Base-by-base conservation (phyloP, 192 early-diverging fungal species). In the Coemansia sp. region DNA sequence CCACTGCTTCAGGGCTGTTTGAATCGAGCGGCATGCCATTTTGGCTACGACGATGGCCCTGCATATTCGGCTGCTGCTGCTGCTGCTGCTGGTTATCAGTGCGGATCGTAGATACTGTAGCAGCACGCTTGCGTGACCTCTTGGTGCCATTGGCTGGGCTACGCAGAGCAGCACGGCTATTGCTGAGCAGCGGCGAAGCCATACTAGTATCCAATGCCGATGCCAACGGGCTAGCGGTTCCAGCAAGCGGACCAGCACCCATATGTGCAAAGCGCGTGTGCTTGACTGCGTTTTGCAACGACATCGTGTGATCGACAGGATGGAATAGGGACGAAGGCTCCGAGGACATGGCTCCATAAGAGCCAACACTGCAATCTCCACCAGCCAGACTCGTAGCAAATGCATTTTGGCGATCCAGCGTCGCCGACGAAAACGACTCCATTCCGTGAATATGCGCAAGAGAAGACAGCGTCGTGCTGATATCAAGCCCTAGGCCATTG, bases 41-140 rank as follows among this genome's bases (percentile, higher is more conserved):
- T 37, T 18, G 36, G 14, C 32, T 56, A 34, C 25, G 35, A 14
- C 40, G 45, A 32, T 54, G 59, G 27, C 35, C 34, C 19, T 55
- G 52, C 28, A 7, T 28, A 19, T 28, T 23, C 18, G 11, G 40
- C 40, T 44, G 22, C 2, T 24, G 42, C 42, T 37, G 30, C 4
- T 35, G 52, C 38, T 36, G 51, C 27, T 41, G 60, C 24, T 33
- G 14, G 43, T 35, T 14, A 2, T 64, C 63, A 5, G 58, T 27
- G 17, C 46, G 57, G 37, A 66, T 62, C 32, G 58, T 58, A 15
- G 63, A 53, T 22, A 65, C 59, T 0, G 71, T 74, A 6, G 71
- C 71, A 14, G 71, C 71, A 14, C 71, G 71, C 52, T 74, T 74
- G 47, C 71, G 71, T 0, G 71, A 66, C 36, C 43, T 46, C 30